Evolutionary conservation across 1,139 yeast species (phyloP), one percentile per base, ranked within the genome.

Genomic region (Blastobotrys raffinosifermentans): DNA sequence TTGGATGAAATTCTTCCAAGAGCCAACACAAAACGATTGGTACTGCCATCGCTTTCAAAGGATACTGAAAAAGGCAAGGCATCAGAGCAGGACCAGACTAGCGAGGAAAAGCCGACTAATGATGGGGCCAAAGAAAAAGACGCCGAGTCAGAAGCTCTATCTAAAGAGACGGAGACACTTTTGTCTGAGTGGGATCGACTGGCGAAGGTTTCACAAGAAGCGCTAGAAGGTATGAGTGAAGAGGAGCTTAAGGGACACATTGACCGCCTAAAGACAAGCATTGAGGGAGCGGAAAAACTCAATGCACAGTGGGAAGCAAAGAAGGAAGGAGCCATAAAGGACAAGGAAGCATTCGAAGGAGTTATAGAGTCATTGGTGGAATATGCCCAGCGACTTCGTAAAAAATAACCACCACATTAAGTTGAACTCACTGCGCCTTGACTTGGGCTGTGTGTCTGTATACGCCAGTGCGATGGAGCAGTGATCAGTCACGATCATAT

Each of bases 291-390:
- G 13, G 52, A 69, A 8, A 53, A 48, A 32, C 52, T 74, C 27
- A 58, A 72, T 31, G 66, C 73, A 31, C 60, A 69, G 20, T 78
- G 81, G 82, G 66, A 63, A 26, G 57, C 67, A 40, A 67, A 69
- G 49, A 58, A 64, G 38, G 53, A 57, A 34, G 70, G 63, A 21
- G 64, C 70, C 10, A 63, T 64, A 41, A 68, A 67, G 37, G 80
- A 79, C 50, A 74, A 76, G 48, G 75, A 73, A 37, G 75, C 80
- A 10, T 79, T 77, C 51, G 87, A 80, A 51, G 67, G 76, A 4
- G 85, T 80, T 45, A 82, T 80, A 25, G 86, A 80, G 55, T 77
- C 77, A 46, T 63, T 79, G 46, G 78, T 80, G 25, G 89, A 83
- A 15, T 78, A 80, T 55, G 77, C 82, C 21, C 87, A 80, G 51